Evolutionary conservation across 2,329 filamentous ascomycete genomes (phyloP).

Genomic region (Claviceps humidiphila): DNA sequence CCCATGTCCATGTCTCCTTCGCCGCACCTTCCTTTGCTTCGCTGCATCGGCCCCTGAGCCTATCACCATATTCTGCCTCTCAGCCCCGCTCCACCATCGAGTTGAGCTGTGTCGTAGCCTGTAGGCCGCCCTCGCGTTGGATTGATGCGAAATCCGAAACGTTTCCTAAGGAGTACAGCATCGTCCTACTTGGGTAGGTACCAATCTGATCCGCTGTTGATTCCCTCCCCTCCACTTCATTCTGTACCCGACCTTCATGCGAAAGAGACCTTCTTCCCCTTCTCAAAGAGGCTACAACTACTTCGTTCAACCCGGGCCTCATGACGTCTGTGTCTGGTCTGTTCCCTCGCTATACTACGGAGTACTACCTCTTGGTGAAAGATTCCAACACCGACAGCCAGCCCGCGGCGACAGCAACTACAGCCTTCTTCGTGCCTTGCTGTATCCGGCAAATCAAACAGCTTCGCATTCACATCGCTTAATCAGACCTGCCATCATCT

Average conservation of each 20-base stretch:
- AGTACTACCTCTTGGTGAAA: background rate
- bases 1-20: background rate
- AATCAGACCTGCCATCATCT: too few species aligned
- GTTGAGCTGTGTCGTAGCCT: background rate
- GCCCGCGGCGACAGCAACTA: background rate
- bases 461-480: background rate
- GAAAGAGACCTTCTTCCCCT: background rate
- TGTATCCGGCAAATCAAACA: background rate
- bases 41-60: background rate
- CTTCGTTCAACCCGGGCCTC: background rate
- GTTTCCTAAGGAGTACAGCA: background rate
- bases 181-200: background rate
- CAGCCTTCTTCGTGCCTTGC: background rate
- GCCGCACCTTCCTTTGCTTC: constrained; percentile 4
- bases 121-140: background rate
- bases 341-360: background rate
- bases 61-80: background rate
- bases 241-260: background rate
- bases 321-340: background rate
- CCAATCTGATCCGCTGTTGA: background rate
- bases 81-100: background rate
- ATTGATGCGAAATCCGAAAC: background rate
- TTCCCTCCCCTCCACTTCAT: background rate
- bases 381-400: background rate
- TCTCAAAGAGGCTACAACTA: too few species aligned